These are phyloP conservation scores for Candida buenavistaensis DNA, from an alignment of 1,139 yeast species.

Conservation along the genomic window DNA sequence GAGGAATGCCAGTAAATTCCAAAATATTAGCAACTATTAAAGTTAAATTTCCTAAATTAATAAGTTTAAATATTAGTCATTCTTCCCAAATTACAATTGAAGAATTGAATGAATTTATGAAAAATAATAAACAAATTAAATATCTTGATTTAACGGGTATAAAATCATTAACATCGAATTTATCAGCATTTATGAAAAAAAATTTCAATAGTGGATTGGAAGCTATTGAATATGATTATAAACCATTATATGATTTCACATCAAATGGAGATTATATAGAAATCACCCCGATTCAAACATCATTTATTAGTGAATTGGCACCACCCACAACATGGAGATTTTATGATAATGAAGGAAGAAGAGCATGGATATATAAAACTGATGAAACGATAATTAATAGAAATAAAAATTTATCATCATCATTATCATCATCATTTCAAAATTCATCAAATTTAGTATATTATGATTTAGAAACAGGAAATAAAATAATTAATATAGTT, in stretches of 20 bases:
- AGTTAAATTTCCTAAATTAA: slow-evolving; percentile 52
- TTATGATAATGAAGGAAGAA: slow-evolving; percentile 64
- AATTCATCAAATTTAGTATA: slow-evolving; percentile 37
- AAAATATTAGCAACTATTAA: slow-evolving; percentile 57
- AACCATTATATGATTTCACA: slow-evolving; percentile 39
- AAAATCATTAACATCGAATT: slow-evolving; percentile 24
- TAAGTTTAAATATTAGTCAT: slow-evolving; percentile 64
- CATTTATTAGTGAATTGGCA: slow-evolving; percentile 24
- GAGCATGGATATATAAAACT: slow-evolving; percentile 75
- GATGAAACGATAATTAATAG: too few relatives aligned
- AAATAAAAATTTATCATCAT: too few relatives aligned
- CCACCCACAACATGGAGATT: slow-evolving; percentile 50
- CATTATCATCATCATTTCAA: slow-evolving; percentile 19
- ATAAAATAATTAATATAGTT: slow-evolving; percentile 54
- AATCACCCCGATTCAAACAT: slow-evolving; percentile 29
- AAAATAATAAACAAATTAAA: slow-evolving; percentile 23
- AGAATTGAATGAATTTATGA: slow-evolving; percentile 50
- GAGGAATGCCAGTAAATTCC: slow-evolving; percentile 69
- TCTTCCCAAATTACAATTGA: slow-evolving; percentile 52
- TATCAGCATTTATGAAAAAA: slow-evolving; percentile 25
- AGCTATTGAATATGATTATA: slow-evolving; percentile 45
- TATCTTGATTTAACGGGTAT: slow-evolving; percentile 45
- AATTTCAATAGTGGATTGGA: slow-evolving; percentile 28
- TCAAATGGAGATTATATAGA: slow-evolving; percentile 35
- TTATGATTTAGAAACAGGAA: slow-evolving; percentile 69